These are phyloP conservation scores for Benincasa hispida DNA, from an alignment of 306 rosid species.

Conservation along the genomic window DNA sequence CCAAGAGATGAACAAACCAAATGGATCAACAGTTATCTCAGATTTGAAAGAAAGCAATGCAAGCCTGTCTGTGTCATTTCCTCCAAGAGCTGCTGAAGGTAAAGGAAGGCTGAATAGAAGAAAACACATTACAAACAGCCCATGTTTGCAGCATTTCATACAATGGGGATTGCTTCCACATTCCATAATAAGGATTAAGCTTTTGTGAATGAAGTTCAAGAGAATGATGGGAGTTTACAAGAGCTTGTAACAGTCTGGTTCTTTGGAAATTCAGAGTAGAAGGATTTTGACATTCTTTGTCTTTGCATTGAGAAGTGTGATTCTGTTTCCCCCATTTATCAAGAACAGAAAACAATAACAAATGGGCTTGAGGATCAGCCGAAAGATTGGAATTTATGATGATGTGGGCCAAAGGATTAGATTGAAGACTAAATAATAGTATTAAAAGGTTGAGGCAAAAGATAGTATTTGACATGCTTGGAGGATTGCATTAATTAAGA, in stretches of 20 bases:
- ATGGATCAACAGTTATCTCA: background rate
- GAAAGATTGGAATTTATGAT: background rate
- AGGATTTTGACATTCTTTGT: too few relatives aligned
- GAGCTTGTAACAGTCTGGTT: too few relatives aligned
- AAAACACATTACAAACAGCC: background rate
- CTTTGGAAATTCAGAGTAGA: too few relatives aligned
- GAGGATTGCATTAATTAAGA: background rate
- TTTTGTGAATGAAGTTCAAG: background rate
- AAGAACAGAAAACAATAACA: background rate
- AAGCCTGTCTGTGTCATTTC: background rate
- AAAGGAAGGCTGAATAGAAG: background rate
- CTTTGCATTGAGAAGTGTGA: background rate
- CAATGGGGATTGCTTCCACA: background rate
- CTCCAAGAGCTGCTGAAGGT: background rate
- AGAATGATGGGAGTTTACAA: background rate
- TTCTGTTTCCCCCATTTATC: background rate
- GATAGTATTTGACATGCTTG: background rate
- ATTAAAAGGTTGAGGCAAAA: background rate
- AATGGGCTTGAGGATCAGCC: background rate
- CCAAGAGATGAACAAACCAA: slow-evolving; percentile 12
- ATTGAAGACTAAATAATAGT: background rate
- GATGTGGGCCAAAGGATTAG: background rate
- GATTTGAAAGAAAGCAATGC: slow-evolving; percentile 18
- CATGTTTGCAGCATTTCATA: background rate
- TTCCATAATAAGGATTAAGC: background rate